phyloP scores from a whole-genome alignment of 768 basidiomycete genomes.

The Amanita rimosa region DNA sequence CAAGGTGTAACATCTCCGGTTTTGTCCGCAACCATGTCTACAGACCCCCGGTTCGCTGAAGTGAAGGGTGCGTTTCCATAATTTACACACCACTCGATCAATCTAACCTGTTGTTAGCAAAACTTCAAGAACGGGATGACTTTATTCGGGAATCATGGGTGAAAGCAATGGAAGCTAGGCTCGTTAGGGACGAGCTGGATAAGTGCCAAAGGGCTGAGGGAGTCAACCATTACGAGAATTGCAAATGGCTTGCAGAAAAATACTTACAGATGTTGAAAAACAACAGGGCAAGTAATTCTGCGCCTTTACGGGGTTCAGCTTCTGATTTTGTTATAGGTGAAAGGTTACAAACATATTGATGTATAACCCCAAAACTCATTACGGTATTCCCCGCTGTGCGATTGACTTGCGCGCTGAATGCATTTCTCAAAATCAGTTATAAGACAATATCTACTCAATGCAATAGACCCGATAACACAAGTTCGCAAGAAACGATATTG shows the following conservation, averaged over 20 bases:
- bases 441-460: background rate
- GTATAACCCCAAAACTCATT: too few species aligned
- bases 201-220: slow-evolving; percentile 89
- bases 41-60: slow-evolving; percentile 31
- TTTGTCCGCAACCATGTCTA: slow-evolving; percentile 20
- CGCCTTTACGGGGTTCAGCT: background rate
- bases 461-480: too few species aligned
- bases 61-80: slow-evolving; percentile 34
- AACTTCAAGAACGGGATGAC: slow-evolving; percentile 58
- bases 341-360: slow-evolving; percentile 79
- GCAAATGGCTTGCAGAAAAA: slow-evolving; percentile 75
- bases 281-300: slow-evolving; percentile 52
- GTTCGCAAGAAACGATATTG: too few species aligned
- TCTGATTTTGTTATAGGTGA: slow-evolving; percentile 40
- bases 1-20: slow-evolving; percentile 4
- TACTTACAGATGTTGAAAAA: slow-evolving; percentile 72
- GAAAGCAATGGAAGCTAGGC: slow-evolving; percentile 82
- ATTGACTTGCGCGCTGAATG: background rate
- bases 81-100: background rate
- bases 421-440: background rate
- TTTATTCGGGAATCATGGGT: slow-evolving; percentile 89
- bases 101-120: slow-evolving; percentile 26
- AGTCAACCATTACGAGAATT: slow-evolving; percentile 85
- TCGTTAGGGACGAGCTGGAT: slow-evolving; percentile 79
- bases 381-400: too few species aligned